phyloP scores from a whole-genome alignment of 768 basidiomycete genomes.

The Suillus ampliporus region DNA sequence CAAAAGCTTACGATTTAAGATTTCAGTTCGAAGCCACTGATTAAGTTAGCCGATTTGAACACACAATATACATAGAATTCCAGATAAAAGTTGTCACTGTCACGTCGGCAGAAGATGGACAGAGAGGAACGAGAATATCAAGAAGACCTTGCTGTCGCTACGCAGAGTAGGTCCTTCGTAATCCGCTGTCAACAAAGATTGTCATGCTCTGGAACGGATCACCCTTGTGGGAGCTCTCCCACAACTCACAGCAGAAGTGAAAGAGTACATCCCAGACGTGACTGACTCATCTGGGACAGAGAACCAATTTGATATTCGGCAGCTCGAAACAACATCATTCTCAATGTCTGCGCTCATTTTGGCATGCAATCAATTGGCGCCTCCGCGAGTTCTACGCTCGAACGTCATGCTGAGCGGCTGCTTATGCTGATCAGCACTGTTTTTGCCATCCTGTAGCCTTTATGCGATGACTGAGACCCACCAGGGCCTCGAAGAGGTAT shows the following conservation, averaged over 20 bases:
- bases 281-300: background rate
- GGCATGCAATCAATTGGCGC: no score
- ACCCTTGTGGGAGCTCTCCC: background rate
- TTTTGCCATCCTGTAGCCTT: background rate
- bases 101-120: background rate
- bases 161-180: background rate
- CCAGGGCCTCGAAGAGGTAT: background rate
- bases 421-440: background rate
- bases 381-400: background rate
- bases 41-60: no score
- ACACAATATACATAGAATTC: no score
- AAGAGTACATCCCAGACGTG: background rate
- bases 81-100: no score
- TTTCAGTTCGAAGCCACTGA: no score
- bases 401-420: background rate
- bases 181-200: background rate
- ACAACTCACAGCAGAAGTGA: background rate
- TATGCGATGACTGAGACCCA: background rate
- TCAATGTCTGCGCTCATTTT: background rate
- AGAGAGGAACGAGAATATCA: background rate
- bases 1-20: no score
- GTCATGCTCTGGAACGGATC: background rate
- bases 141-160: background rate
- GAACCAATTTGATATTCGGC: background rate
- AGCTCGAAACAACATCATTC: background rate